Conservation (phyloP, 2,329 filamentous ascomycete genomes). For the Diplodia corticola region DNA sequence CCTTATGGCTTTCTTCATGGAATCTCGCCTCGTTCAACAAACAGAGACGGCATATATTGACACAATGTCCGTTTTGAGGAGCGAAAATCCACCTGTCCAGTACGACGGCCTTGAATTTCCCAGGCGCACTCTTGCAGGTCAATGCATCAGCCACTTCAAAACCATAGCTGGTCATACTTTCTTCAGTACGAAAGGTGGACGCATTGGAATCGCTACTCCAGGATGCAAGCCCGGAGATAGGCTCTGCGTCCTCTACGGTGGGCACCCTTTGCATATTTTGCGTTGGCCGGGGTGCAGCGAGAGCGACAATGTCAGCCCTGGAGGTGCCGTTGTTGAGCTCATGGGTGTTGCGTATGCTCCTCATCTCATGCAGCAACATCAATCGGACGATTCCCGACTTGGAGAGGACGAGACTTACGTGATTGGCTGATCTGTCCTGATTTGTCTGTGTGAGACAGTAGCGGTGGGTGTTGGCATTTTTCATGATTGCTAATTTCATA, state of each 20-base stretch:
- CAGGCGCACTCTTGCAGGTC: rapidly evolving
- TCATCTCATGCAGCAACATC: not conserved
- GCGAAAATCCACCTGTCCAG: not conserved
- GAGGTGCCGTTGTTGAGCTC: not conserved
- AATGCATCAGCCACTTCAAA: not conserved
- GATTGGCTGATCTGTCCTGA: not conserved
- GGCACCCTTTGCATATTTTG: not conserved
- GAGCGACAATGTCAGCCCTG: not conserved
- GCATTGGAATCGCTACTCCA: not conserved
- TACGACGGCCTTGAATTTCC: not conserved
- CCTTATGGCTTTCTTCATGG: not conserved
- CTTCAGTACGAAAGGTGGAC: not conserved
- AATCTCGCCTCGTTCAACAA: not conserved
- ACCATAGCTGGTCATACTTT: not conserved
- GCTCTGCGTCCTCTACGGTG: not conserved
- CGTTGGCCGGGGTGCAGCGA: not conserved
- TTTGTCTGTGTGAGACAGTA: not conserved
- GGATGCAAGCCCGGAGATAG: not conserved
- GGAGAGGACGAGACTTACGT: not conserved
- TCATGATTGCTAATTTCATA: not conserved
- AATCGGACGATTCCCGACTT: not conserved
- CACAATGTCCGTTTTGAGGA: not conserved
- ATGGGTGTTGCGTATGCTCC: not conserved
- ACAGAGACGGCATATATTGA: not conserved
- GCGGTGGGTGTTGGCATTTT: not conserved